phyloP scores from a whole-genome alignment of 164 flowering plant genomes.

The Litsea cubeba region DNA sequence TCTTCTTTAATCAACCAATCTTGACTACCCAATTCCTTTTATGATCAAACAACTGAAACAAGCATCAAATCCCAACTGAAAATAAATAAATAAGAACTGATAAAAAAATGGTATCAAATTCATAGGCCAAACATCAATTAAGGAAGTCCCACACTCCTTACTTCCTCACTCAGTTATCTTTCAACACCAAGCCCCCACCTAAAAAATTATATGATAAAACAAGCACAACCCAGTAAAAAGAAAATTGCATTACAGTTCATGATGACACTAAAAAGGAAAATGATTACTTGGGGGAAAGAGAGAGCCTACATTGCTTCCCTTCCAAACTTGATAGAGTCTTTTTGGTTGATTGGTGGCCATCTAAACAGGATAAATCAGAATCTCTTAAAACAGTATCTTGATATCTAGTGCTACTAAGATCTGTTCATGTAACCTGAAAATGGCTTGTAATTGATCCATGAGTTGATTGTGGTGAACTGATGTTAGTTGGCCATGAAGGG shows the following conservation, averaged over 20 bases:
- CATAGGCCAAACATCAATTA: neutral
- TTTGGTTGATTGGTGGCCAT: neutral
- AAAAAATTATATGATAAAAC: neutral
- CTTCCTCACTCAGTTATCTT: neutral
- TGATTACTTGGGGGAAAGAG: neutral
- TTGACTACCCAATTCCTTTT: neutral
- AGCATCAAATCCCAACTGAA: neutral
- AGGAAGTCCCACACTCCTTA: too few relatives aligned
- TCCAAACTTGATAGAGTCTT: constrained; percentile 15
- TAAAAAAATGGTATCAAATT: neutral
- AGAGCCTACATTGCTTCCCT: constrained; percentile 11
- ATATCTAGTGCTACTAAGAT: neutral
- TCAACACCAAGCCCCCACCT: neutral
- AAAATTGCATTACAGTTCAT: neutral
- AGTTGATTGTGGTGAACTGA: neutral
- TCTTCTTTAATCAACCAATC: neutral
- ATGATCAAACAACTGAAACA: neutral
- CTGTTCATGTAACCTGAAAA: neutral
- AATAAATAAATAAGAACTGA: too few relatives aligned
- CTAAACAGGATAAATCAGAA: neutral
- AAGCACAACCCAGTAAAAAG: neutral
- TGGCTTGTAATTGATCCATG: neutral
- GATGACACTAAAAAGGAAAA: neutral
- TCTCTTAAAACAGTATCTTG: neutral
- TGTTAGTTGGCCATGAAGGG: neutral